Percentiles rank a stretch among this genome's conserved stretches.
Evolutionary conservation across 176 grass and related monocot genomes (phyloP).

Genomic region (Musa troglodytarum): DNA sequence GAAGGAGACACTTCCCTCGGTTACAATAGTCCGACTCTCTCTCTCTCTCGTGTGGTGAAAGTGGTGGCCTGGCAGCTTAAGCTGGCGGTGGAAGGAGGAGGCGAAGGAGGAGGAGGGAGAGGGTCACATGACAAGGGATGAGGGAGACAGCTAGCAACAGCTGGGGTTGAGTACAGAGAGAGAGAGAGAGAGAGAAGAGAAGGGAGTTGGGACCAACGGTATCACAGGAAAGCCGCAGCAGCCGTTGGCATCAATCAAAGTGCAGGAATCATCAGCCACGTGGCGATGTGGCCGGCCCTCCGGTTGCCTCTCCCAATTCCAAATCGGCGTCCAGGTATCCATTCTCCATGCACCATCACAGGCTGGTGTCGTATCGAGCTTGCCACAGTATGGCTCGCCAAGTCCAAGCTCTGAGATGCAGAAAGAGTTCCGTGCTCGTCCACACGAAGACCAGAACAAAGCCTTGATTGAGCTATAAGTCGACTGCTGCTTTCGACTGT

Average conservation of each 20-base stretch:
- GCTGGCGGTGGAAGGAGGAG: not conserved
- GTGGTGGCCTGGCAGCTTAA: not conserved
- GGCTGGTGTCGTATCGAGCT: too few relatives aligned
- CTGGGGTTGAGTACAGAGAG: constrained; percentile 31
- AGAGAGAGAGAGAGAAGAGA: constrained; percentile 9
- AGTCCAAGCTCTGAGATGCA: too few relatives aligned
- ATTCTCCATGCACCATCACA: too few relatives aligned
- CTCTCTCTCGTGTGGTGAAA: not conserved
- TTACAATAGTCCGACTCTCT: not conserved
- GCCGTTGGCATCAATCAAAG: not conserved
- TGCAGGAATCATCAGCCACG: constrained; percentile 30
- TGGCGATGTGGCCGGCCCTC: constrained; percentile 25
- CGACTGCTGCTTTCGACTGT: too few relatives aligned
- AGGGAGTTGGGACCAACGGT: constrained; percentile 3
- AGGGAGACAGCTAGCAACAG: constrained; percentile 86
- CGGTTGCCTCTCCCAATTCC: not conserved
- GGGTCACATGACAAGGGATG: constrained; percentile 52
- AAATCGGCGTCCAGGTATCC: too few relatives aligned
- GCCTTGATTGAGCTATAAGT: too few relatives aligned
- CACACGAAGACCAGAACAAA: too few relatives aligned
- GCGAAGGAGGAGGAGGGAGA: constrained; percentile 1
- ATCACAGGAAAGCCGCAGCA: not conserved
- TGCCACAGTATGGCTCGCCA: too few relatives aligned
- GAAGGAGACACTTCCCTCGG: not conserved
- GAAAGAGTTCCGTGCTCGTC: too few relatives aligned